Percentiles rank a stretch among this genome's conserved stretches.
Conservation (phyloP, 495 filamentous ascomycete species). For the Penicillium psychrofluorescens region DNA sequence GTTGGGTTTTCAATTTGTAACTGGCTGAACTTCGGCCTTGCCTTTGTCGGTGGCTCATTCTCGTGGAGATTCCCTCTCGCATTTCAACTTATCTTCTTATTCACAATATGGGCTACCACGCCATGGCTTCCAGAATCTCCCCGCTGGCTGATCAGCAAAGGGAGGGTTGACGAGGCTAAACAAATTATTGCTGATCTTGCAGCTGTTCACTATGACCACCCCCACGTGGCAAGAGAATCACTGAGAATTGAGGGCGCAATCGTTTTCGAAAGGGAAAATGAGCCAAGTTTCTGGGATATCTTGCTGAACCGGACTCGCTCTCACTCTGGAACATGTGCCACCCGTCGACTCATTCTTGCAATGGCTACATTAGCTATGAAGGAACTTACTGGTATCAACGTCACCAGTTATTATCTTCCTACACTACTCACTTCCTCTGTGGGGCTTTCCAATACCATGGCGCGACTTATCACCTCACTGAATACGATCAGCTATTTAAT, state of each 20-base stretch:
- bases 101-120: slow-evolving; percentile 32
- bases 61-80: slow-evolving; percentile 39
- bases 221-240: too few relatives aligned
- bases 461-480: too few relatives aligned
- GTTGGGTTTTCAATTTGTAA: slow-evolving; percentile 17
- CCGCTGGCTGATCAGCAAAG: slow-evolving; percentile 34
- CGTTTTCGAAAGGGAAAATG: too few relatives aligned
- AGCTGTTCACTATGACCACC: too few relatives aligned
- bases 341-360: too few relatives aligned
- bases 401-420: slow-evolving; percentile 26
- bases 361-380: slow-evolving; percentile 28
- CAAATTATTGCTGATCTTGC: slow-evolving; percentile 18
- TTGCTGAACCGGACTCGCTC: too few relatives aligned
- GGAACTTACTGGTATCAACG: slow-evolving; percentile 26
- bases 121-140: slow-evolving; percentile 40
- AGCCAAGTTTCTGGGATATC: too few relatives aligned
- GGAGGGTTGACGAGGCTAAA: slow-evolving; percentile 27
- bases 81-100: slow-evolving; percentile 40
- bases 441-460: slow-evolving; percentile 5
- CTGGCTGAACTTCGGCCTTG: slow-evolving; percentile 3
- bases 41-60: slow-evolving; percentile 33
- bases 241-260: too few relatives aligned
- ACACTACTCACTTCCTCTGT: slow-evolving; percentile 22
- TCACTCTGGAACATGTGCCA: too few relatives aligned
- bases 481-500: too few relatives aligned